Evolutionary conservation across 139 green algal species (phyloP), one percentile per base, ranked within the genome.

Genomic region (Haematococcus sp.): DNA sequence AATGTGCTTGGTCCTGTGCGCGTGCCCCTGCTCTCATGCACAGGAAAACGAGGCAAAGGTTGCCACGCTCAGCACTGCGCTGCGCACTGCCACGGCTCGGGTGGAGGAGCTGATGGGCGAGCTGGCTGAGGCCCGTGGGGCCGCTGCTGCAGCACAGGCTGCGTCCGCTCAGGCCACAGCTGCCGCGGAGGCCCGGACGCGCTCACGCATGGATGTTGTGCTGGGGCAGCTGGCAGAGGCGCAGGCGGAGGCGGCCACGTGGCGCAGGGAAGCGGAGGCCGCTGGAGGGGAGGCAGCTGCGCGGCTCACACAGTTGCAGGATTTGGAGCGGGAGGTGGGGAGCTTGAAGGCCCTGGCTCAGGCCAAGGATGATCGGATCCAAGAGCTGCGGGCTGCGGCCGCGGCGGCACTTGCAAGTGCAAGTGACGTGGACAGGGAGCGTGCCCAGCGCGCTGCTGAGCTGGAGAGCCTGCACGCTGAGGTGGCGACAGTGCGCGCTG

Each of bases 31-130:
- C 44, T 4, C n/a, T 15, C 32, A 49, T 55, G 19, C 30, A 34
- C 78, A 83, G 77, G 77, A 83, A 0, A 31, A 68, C 0, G 59
- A 71, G 34, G 46, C 56, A 0, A 27, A 61, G 17, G 60, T 71
- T 28, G 73, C 68, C 33, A 63, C 31, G 32, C 58, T 70, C 43
- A 65, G 60, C 32, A 15, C 40, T 0, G 79, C 79, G 0, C 49
- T 85, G 35, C 59, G 66, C 31, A 68, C 74, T 1, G 55, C 79
- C 4, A 75, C 74, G 0, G 28, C 40, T 15, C 74, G 74, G 0
- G 79, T 81, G 49, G 79, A 85, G 34, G 74, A 85, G 71, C 79
- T 85, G 34, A 73, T 70, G 22, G 11, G 5, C 1, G 51, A 78
- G 52, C 63, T 82, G 25, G 27, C 51, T 59, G 76, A 55, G 1